Evolutionary conservation across 352 stramenopile genomes (phyloP).

Genomic region (Phytophthora gonapodyides): DNA sequence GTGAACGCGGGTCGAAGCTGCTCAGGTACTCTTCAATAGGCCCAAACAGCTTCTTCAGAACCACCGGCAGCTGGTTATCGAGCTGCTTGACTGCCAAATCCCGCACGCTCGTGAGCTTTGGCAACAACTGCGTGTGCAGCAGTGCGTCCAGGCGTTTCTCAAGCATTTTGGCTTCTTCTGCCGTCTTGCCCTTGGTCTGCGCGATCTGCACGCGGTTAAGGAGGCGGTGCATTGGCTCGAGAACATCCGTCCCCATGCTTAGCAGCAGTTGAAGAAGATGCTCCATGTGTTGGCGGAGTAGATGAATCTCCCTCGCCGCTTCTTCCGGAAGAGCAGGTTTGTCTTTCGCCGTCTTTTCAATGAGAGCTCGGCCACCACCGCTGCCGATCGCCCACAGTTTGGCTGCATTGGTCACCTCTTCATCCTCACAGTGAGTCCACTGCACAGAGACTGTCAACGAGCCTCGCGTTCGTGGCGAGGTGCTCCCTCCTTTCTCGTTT

Average conservation of each 20-base stretch:
- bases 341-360: slow-evolving; percentile 23
- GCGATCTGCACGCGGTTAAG: slow-evolving; percentile 49
- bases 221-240: slow-evolving; percentile 62
- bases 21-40: slow-evolving; percentile 30
- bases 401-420: slow-evolving; percentile 7
- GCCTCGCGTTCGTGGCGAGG: slow-evolving; percentile 40
- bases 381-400: slow-evolving; percentile 35
- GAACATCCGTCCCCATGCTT: slow-evolving; percentile 29
- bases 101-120: slow-evolving; percentile 10
- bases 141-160: slow-evolving; percentile 55
- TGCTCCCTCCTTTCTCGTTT: slow-evolving; percentile 28
- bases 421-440: slow-evolving; percentile 50
- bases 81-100: slow-evolving; percentile 11
- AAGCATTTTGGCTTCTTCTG: slow-evolving; percentile 76
- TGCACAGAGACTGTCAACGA: slow-evolving; percentile 57
- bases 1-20: slow-evolving; percentile 21
- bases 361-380: slow-evolving; percentile 20
- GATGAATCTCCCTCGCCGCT: slow-evolving; percentile 17
- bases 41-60: slow-evolving; percentile 22
- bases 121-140: slow-evolving; percentile 24
- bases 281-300: slow-evolving; percentile 26
- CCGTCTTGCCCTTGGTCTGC: slow-evolving; percentile 50
- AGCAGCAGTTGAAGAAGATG: slow-evolving; percentile 31
- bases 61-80: slow-evolving; percentile 8
- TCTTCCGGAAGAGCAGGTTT: slow-evolving; percentile 35